Conservation (phyloP, 192 early-diverging fungal genomes). For the Rhizoclosmatium globosum region DNA sequence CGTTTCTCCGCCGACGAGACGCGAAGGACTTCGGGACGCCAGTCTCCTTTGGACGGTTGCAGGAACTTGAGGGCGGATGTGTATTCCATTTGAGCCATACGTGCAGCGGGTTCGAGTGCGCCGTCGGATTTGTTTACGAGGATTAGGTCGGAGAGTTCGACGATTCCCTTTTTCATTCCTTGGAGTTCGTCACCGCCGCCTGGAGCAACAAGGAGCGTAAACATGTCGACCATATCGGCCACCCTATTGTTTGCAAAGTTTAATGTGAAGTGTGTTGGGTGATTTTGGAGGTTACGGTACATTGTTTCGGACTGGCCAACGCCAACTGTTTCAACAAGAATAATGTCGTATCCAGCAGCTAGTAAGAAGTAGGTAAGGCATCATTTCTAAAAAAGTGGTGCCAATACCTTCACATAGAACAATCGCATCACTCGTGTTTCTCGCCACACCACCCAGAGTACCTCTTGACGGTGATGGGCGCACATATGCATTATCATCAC, state of each 20-base stretch:
- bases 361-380: not conserved
- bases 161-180: slow-evolving; percentile 89
- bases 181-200: slow-evolving; percentile 88
- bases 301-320: slow-evolving; percentile 89
- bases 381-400: not conserved
- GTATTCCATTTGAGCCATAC: slow-evolving; percentile 74
- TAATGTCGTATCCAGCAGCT: slow-evolving; percentile 84
- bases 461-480: slow-evolving; percentile 79
- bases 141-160: slow-evolving; percentile 84
- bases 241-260: slow-evolving; percentile 57
- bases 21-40: slow-evolving; percentile 64
- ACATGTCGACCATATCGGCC: slow-evolving; percentile 88
- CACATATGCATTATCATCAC: slow-evolving; percentile 69
- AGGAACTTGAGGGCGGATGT: slow-evolving; percentile 75
- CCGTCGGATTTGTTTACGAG: slow-evolving; percentile 88
- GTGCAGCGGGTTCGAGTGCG: slow-evolving; percentile 65
- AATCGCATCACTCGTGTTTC: slow-evolving; percentile 84
- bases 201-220: slow-evolving; percentile 79
- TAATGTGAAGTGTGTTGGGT: not conserved
- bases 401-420: slow-evolving; percentile 74
- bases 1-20: slow-evolving; percentile 62
- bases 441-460: slow-evolving; percentile 79
- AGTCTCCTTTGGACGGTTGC: slow-evolving; percentile 45
- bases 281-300: slow-evolving; percentile 27
- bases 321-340: slow-evolving; percentile 85